Evolutionary conservation across 2,329 filamentous ascomycete genomes (phyloP).

Genomic region (Sporothrix dimorphospora): DNA sequence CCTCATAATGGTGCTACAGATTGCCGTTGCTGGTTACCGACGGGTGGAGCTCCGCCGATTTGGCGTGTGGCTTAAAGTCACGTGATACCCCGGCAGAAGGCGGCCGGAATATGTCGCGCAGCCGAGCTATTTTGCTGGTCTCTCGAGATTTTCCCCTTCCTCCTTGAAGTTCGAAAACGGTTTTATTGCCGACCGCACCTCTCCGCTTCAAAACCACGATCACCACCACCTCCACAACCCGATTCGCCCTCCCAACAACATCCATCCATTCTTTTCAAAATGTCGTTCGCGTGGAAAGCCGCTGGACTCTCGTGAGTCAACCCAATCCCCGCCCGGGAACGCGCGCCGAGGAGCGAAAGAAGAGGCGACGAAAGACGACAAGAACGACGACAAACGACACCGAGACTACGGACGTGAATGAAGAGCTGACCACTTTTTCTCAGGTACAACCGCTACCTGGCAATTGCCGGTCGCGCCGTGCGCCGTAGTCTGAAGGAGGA

Average conservation of each 20-base stretch:
- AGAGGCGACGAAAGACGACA: constrained; percentile 27
- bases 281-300: constrained; percentile 98
- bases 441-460: constrained; percentile 99
- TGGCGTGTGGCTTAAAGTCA: constrained; percentile 20
- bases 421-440: constrained; percentile 18
- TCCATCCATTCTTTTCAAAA: constrained; percentile 58
- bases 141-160: constrained; percentile 28
- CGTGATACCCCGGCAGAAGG: constrained; percentile 20
- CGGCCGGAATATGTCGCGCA: constrained; percentile 32
- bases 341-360: constrained; percentile 14
- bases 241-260: constrained; percentile 17
- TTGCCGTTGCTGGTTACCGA: neutral
- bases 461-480: constrained; percentile 90
- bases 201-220: constrained; percentile 7
- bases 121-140: constrained; percentile 29
- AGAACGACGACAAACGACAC: neutral
- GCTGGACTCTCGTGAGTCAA: constrained; percentile 87
- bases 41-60: neutral
- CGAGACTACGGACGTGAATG: neutral
- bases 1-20: neutral
- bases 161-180: constrained; percentile 21
- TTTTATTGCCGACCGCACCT: constrained; percentile 35
- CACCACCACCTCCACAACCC: constrained; percentile 39
- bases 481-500: constrained; percentile 97
- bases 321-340: constrained; percentile 21